These are phyloP conservation scores for Microdochium paspali DNA, from an alignment of 2,329 filamentous ascomycete species.

Conservation along the genomic window DNA sequence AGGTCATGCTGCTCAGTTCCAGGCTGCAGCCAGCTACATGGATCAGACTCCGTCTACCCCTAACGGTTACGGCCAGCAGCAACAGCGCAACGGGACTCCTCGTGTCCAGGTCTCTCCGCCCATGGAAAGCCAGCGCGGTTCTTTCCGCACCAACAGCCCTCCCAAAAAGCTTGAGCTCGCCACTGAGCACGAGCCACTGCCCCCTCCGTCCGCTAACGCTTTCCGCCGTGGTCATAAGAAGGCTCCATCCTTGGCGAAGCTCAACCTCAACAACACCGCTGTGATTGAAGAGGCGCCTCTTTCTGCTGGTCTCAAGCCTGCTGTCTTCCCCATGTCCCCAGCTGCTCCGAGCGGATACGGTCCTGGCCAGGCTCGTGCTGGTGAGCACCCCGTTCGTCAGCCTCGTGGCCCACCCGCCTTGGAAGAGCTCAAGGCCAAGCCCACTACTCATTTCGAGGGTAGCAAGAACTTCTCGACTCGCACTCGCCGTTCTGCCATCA, in stretches of 20 bases:
- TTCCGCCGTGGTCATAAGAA: constrained; percentile 95
- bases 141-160: constrained; percentile 54
- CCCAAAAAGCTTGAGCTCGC: constrained; percentile 61
- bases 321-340: constrained; percentile 71
- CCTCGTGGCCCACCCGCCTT: constrained; percentile 85
- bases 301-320: constrained; percentile 65
- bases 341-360: constrained; percentile 72
- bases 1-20: too few relatives aligned
- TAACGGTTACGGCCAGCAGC: constrained; percentile 23
- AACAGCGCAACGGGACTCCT: constrained; percentile 50
- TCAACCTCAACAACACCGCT: constrained; percentile 27
- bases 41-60: constrained; percentile 32
- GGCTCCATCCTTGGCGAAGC: constrained; percentile 62
- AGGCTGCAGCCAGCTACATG: constrained; percentile 30
- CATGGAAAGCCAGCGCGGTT: constrained; percentile 41
- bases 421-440: constrained; percentile 82
- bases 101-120: constrained; percentile 75
- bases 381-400: constrained; percentile 89
- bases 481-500: constrained; percentile 82
- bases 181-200: constrained; percentile 59
- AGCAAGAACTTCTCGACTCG: constrained; percentile 96
- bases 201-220: constrained; percentile 80
- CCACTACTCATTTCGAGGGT: constrained; percentile 86
- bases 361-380: constrained; percentile 83
- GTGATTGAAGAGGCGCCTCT: constrained; percentile 33